Base-by-base conservation (phyloP, 345 rosid species). In the Arabis hirsuta region DNA sequence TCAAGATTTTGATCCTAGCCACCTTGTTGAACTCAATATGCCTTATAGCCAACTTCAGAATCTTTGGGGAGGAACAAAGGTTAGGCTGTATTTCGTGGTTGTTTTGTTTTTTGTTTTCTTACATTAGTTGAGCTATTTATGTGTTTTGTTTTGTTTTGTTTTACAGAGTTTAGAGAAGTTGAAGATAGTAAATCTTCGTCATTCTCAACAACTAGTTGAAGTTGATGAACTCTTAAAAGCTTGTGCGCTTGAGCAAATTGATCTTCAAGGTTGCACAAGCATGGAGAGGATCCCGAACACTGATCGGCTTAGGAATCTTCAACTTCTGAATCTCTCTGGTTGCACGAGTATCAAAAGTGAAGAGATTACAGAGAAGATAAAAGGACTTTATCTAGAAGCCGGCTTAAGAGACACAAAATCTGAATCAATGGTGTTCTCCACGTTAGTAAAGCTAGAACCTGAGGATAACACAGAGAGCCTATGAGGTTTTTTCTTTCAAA, bases 1-100 rank as follows among this genome's bases (percentile, higher is more conserved):
- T 56, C 31, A 38, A 24, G 27, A 31, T 2, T 76, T 79, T 20
- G 13, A 50, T 26, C 39, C 44, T 0, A 26, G 64, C 6, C 58
- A 65, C 2, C 73, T 81, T 29, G 71, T 76, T 31, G 73, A 46
- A 54, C 60, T 78, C 38, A 16, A 56, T 41, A 24, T 78, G 67
- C 55, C 56, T 29, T 24, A n/a, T 19, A 72, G 84, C 12, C 9
- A 24, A 7, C 47, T 81, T 62, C 3, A 45, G 3, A 55, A 16
- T 34, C 73, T 78, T 2, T 59, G 78, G 80, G 12, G 12, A 27
- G 76, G 31, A 62, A 44, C 13, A 2, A 48, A 8, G 57, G 82
- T 81, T 24, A 20, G 11, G 14, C 20, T 43, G 13, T 9, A 32
- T 42, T 45, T 47, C 26, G 0, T 29, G 47, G 36, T 32, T 9